These are phyloP conservation scores for Hypomontagnella submonticulosa DNA, from an alignment of 495 filamentous ascomycete species.

Conservation along the genomic window DNA sequence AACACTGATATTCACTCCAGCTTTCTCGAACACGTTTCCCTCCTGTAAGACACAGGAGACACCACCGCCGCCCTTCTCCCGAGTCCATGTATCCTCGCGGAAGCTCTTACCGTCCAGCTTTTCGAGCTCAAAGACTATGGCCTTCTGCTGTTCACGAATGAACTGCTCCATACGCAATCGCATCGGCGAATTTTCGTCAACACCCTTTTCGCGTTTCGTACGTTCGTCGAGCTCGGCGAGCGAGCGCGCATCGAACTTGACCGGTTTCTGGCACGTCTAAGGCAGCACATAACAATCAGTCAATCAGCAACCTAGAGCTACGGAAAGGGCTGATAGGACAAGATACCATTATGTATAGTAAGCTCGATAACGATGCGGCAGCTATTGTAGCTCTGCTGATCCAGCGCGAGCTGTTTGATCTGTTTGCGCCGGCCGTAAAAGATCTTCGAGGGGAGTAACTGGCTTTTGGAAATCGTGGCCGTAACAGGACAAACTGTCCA, in stretches of 20 bases:
- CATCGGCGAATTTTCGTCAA: constrained; percentile 86
- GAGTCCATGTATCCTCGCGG: constrained; percentile 83
- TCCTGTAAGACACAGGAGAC: constrained; percentile 95
- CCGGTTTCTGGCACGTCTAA: constrained; percentile 54
- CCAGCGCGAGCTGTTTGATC: constrained; percentile 34
- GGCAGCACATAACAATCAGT: constrained; percentile 16
- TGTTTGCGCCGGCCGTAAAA: constrained; percentile 35
- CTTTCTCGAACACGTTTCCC: constrained; percentile 97
- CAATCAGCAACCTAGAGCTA: constrained; percentile 26
- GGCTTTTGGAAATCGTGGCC: constrained; percentile 35
- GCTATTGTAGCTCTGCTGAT: constrained; percentile 37
- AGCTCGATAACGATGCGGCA: constrained; percentile 35
- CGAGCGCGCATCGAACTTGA: constrained; percentile 57
- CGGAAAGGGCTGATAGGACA: background rate
- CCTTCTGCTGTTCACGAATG: constrained; percentile 89
- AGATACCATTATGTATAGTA: constrained; percentile 45
- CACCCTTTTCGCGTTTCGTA: constrained; percentile 71
- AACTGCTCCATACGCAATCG: constrained; percentile 96
- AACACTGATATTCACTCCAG: constrained; percentile 92
- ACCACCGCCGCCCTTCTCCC: constrained; percentile 82
- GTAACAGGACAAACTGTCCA: constrained; percentile 34
- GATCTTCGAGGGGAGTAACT: constrained; percentile 35
- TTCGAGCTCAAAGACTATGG: constrained; percentile 84
- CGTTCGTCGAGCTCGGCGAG: constrained; percentile 79
- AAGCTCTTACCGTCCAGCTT: constrained; percentile 85